Conservation (phyloP, 148 eudicot species). For the Fagopyrum esculentum region DNA sequence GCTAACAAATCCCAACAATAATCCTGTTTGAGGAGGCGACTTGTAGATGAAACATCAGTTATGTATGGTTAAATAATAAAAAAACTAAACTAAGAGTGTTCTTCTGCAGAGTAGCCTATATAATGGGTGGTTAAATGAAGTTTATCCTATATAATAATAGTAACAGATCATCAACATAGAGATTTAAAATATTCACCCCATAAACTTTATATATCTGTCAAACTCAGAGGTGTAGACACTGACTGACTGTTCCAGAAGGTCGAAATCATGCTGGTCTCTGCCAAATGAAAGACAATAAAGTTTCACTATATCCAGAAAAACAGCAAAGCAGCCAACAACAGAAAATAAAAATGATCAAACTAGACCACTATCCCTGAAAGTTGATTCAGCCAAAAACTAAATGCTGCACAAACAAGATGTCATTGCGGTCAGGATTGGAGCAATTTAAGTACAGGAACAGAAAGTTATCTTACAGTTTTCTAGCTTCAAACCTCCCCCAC, state of each 20-base stretch:
- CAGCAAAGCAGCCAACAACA: not conserved
- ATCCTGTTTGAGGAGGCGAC: no score
- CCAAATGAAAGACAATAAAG: slow-evolving; percentile 13
- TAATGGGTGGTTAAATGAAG: no score
- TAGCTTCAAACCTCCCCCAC: slow-evolving; percentile 54
- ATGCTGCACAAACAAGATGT: not conserved
- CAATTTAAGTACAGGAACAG: slow-evolving; percentile 7
- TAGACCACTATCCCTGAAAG: not conserved
- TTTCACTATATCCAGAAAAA: slow-evolving; percentile 11
- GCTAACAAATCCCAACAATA: no score
- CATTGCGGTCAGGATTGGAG: slow-evolving; percentile 1
- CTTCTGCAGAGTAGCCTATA: no score
- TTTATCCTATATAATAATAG: not conserved
- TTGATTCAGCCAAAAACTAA: not conserved
- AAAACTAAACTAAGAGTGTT: no score
- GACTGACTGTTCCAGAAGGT: slow-evolving; percentile 59
- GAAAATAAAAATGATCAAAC: not conserved
- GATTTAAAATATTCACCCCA: slow-evolving; percentile 43
- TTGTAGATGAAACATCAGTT: no score
- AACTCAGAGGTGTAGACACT: slow-evolving; percentile 69
- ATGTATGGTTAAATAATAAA: no score
- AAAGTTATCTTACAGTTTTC: slow-evolving; percentile 56
- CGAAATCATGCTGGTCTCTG: slow-evolving; percentile 53
- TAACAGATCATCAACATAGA: slow-evolving; percentile 7
- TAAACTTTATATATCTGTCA: slow-evolving; percentile 71